A percentile compares a stretch with the other conserved stretches of the same genome.
Evolutionary conservation across 2,329 filamentous ascomycete genomes (phyloP).

Genomic region (Chalara sp.): DNA sequence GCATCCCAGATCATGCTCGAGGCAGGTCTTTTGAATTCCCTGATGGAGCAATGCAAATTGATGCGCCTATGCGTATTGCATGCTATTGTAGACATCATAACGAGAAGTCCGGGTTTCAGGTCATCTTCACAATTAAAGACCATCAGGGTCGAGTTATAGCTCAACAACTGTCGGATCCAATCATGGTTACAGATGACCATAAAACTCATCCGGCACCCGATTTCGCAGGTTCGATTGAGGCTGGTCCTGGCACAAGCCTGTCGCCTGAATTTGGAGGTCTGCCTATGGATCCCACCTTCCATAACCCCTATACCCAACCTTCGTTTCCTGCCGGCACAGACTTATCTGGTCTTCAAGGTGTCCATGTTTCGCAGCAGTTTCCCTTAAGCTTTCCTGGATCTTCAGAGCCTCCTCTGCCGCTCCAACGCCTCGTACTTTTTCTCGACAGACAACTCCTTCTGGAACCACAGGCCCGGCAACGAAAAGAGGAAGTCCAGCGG

Average conservation of each 20-base stretch:
- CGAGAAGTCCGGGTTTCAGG: conserved; percentile 85
- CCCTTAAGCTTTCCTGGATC: conserved; percentile 24
- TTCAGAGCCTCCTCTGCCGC: conserved; percentile 34
- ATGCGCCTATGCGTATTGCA: conserved; percentile 89
- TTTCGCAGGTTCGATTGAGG: conserved; percentile 10
- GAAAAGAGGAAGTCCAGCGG: conserved; percentile 77
- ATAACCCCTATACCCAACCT: conserved; percentile 23
- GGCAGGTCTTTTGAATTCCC: conserved; percentile 38
- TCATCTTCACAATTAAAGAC: conserved; percentile 94
- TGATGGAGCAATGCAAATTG: conserved; percentile 65
- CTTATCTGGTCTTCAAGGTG: background rate
- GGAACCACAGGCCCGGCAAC: conserved; percentile 56
- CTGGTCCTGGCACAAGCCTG: conserved; percentile 25
- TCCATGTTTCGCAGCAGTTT: conserved; percentile 7
- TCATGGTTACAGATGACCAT: conserved; percentile 97
- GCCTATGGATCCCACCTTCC: conserved; percentile 19
- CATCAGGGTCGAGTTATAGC: conserved; percentile 68
- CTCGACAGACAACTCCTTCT: conserved; percentile 66
- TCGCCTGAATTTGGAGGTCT: conserved; percentile 38
- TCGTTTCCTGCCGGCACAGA: conserved; percentile 50
- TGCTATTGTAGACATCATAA: conserved; percentile 95
- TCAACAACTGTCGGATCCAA: conserved; percentile 78
- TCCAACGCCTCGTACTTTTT: conserved; percentile 55
- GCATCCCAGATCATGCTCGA: conserved; percentile 24
- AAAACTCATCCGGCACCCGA: conserved; percentile 63